Percentiles rank a stretch among this genome's conserved stretches.
These are phyloP conservation scores for Breynia disticha DNA, from an alignment of 441 rosid genomes.

Conservation along the genomic window DNA sequence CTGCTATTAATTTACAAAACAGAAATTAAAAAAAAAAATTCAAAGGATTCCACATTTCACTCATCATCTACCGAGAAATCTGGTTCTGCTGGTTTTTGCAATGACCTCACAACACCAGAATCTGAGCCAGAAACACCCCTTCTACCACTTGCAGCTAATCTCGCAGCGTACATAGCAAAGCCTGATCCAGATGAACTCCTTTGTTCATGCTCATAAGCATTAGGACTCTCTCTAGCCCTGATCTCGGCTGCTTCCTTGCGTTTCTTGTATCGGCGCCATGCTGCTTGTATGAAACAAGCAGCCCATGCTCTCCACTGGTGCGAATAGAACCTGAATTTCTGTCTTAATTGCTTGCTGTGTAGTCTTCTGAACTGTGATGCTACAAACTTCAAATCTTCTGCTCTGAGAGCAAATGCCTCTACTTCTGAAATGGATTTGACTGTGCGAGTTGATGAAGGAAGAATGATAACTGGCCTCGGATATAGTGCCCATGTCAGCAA, in stretches of 20 bases:
- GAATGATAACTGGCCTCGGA: conserved; percentile 37
- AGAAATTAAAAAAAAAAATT: not conserved
- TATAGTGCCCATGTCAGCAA: conserved; percentile 45
- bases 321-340: conserved; percentile 75
- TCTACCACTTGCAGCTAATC: conserved; percentile 21
- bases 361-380: conserved; percentile 72
- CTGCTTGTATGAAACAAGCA: conserved; percentile 67
- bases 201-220: conserved; percentile 17
- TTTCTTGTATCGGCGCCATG: conserved; percentile 65
- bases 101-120: conserved; percentile 30
- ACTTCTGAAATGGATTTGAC: conserved; percentile 61
- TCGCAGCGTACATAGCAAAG: conserved; percentile 18
- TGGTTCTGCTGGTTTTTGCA: conserved; percentile 73
- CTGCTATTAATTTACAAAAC: conserved; percentile 8
- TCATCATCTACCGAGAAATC: conserved; percentile 60
- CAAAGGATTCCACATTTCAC: conserved; percentile 14
- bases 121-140: conserved; percentile 37
- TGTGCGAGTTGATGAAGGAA: conserved; percentile 70
- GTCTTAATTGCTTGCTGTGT: conserved; percentile 69
- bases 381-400: conserved; percentile 74
- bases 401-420: conserved; percentile 71
- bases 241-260: conserved; percentile 44
- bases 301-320: conserved; percentile 92
- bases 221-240: conserved; percentile 36
- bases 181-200: conserved; percentile 8